phyloP scores from a whole-genome alignment of 1,284 basidiomycete species.

The Neolentinus lepideus region DNA sequence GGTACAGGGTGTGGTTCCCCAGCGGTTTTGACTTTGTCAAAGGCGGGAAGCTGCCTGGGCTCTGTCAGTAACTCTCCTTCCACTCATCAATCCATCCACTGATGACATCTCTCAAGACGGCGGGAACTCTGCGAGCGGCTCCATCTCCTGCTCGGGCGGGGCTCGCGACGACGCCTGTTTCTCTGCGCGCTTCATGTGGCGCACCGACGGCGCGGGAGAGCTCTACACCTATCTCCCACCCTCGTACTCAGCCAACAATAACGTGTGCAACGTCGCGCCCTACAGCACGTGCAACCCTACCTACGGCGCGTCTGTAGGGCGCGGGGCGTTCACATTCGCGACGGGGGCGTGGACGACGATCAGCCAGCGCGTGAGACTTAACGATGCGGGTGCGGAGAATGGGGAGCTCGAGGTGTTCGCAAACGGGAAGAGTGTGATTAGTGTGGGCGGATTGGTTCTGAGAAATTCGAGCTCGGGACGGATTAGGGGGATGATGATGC shows the following conservation, averaged over 20 bases:
- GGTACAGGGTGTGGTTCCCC: slow-evolving; percentile 57
- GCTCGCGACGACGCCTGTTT: not conserved
- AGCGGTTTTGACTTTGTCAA: slow-evolving; percentile 34
- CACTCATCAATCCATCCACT: not conserved
- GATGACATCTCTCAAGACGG: not conserved
- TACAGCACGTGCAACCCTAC: slow-evolving; percentile 49
- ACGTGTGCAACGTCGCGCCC: slow-evolving; percentile 43
- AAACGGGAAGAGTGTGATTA: slow-evolving; percentile 51
- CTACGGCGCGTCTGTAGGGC: slow-evolving; percentile 70
- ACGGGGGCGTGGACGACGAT: slow-evolving; percentile 57
- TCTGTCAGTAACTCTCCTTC: slow-evolving; percentile 18
- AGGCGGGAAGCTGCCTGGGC: slow-evolving; percentile 25
- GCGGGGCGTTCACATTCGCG: slow-evolving; percentile 61
- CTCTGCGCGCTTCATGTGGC: slow-evolving; percentile 39
- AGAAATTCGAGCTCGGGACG: slow-evolving; percentile 34
- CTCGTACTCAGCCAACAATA: slow-evolving; percentile 30
- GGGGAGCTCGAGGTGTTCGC: slow-evolving; percentile 51
- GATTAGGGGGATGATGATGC: slow-evolving; percentile 56
- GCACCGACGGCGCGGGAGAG: slow-evolving; percentile 42
- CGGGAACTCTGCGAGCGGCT: not conserved
- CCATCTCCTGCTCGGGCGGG: not conserved
- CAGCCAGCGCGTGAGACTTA: slow-evolving; percentile 52
- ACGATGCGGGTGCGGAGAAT: slow-evolving; percentile 52
- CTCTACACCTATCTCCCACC: slow-evolving; percentile 53
- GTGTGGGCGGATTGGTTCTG: slow-evolving; percentile 41